Evolutionary conservation across 352 stramenopile species (phyloP).

Genomic region (Nothophytophthora sp.): DNA sequence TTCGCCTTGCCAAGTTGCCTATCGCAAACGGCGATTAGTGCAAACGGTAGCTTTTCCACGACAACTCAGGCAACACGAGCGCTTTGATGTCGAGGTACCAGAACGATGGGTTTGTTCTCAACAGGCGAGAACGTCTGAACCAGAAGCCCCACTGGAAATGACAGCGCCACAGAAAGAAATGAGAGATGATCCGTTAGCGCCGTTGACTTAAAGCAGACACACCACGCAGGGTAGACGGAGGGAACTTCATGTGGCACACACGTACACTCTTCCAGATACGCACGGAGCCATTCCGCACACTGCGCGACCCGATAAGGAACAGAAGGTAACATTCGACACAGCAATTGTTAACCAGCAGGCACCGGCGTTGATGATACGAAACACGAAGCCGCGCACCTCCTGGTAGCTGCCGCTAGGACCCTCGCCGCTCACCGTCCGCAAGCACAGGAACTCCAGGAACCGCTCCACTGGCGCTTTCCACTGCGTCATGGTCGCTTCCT

Average conservation of each 20-base stretch:
- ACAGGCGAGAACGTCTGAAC: slow-evolving; percentile 60
- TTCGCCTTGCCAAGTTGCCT: slow-evolving; percentile 84
- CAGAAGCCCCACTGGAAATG: slow-evolving; percentile 33
- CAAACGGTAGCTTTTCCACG: slow-evolving; percentile 1
- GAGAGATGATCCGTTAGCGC: no score
- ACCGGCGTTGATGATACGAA: no score
- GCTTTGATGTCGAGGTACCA: slow-evolving; percentile 48
- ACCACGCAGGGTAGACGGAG: no score
- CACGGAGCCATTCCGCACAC: slow-evolving; percentile 73
- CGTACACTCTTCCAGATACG: slow-evolving; percentile 52
- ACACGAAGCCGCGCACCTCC: slow-evolving; percentile 22
- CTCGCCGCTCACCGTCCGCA: slow-evolving; percentile 80
- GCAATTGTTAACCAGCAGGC: no score
- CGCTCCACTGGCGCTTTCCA: slow-evolving; percentile 44
- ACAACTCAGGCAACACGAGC: no score
- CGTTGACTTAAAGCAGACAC: no score
- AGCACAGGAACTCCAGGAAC: slow-evolving; percentile 80
- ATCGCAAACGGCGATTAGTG: neutral
- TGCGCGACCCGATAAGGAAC: no score
- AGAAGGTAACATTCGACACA: no score
- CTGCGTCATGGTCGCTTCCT: neutral
- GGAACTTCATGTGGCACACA: neutral
- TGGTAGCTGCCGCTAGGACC: slow-evolving; percentile 71
- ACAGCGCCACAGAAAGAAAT: neutral
- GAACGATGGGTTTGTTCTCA: slow-evolving; percentile 86